Evolutionary conservation across 306 rosid species (phyloP).

Genomic region (Pyrus bretschneideri): DNA sequence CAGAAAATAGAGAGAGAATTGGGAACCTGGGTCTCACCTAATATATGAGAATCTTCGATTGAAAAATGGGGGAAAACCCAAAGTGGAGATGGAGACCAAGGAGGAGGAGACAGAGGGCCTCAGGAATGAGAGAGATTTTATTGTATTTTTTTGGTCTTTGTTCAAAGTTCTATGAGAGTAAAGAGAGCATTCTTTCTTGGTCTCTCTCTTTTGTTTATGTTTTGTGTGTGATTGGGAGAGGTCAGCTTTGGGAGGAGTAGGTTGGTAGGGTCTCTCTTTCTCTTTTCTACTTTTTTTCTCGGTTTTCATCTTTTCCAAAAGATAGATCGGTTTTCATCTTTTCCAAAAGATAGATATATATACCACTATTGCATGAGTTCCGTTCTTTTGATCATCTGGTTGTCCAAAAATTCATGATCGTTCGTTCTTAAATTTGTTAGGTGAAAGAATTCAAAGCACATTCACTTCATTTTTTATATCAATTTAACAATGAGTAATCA

Average conservation of each 20-base stretch:
- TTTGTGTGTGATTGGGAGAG: constrained; percentile 11
- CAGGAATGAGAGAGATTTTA: background rate
- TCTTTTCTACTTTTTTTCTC: background rate
- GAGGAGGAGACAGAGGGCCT: background rate
- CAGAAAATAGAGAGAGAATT: background rate
- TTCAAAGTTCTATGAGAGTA: background rate
- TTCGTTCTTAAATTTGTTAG: too few relatives aligned
- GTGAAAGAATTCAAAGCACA: too few relatives aligned
- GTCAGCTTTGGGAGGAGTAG: constrained; percentile 19
- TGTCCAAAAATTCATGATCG: too few relatives aligned
- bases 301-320: background rate
- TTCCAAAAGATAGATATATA: background rate
- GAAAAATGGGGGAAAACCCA: background rate
- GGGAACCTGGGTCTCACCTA: constrained; percentile 6
- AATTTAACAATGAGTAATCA: too few relatives aligned
- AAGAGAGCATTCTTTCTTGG: background rate
- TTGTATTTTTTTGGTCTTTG: background rate
- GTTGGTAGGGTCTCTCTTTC: constrained; percentile 9
- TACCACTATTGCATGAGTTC: too few relatives aligned
- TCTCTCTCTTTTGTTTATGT: background rate
- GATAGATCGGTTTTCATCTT: background rate
- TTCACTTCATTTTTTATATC: too few relatives aligned
- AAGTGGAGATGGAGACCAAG: background rate
- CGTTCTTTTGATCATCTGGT: too few relatives aligned
- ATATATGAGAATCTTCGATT: background rate